These are phyloP conservation scores for Penicillium turbatum DNA, from an alignment of 495 filamentous ascomycete genomes.

Conservation along the genomic window DNA sequence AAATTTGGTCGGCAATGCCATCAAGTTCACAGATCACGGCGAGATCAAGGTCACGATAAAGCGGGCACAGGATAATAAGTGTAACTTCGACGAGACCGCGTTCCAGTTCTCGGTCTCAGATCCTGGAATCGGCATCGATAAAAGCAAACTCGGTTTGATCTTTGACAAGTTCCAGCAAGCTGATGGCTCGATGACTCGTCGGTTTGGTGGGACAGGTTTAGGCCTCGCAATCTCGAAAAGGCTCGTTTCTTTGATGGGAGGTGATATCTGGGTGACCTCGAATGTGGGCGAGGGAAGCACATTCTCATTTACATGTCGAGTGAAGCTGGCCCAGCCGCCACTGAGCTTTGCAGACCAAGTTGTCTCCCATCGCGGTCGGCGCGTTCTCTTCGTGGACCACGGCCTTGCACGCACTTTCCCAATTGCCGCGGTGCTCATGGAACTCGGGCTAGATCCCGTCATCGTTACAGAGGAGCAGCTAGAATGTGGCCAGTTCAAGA, in stretches of 20 bases:
- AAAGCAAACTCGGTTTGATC: conserved; percentile 63
- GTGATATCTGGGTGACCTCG: conserved; percentile 83
- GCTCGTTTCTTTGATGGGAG: conserved; percentile 75
- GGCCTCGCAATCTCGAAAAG: conserved; percentile 74
- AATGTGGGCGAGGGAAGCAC: conserved; percentile 77
- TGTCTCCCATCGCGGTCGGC: conserved; percentile 69
- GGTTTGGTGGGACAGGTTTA: conserved; percentile 74
- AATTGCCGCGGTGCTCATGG: conserved; percentile 65
- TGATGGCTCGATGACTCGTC: conserved; percentile 85
- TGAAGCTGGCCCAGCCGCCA: conserved; percentile 72
- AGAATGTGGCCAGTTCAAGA: conserved; percentile 40
- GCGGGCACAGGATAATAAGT: conserved; percentile 53
- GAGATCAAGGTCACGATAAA: conserved; percentile 53
- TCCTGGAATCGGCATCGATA: conserved; percentile 77
- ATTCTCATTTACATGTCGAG: conserved; percentile 78
- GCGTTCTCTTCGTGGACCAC: conserved; percentile 84
- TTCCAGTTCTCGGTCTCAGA: conserved; percentile 61
- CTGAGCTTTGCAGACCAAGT: conserved; percentile 69
- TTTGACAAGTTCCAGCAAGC: conserved; percentile 87
- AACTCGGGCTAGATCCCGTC: conserved; percentile 68
- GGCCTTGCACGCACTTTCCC: conserved; percentile 61
- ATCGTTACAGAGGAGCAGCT: conserved; percentile 56
- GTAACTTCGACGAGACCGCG: conserved; percentile 34
- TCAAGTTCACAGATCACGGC: conserved; percentile 78
- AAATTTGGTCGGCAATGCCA: conserved; percentile 77